phyloP scores from a whole-genome alignment of 1,284 basidiomycete species.

The Agroathelia rolfsii region DNA sequence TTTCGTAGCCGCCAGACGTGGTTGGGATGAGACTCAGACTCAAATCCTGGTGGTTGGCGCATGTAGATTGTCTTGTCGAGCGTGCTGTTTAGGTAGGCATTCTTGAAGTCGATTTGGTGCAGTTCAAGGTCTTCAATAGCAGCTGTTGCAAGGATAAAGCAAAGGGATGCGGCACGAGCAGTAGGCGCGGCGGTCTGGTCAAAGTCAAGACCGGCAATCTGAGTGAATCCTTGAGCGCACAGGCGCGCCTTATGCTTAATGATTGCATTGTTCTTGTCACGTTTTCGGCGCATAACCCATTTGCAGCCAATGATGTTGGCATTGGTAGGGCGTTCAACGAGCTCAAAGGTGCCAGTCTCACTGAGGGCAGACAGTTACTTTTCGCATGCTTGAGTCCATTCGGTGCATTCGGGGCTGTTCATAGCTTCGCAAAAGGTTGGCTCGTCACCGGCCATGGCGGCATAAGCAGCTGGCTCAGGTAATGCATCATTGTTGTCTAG shows the following conservation, averaged over 20 bases:
- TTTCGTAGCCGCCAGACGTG: slow-evolving; percentile 10
- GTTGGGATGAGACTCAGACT: slow-evolving; percentile 4
- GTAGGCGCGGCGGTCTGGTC: slow-evolving; percentile 31
- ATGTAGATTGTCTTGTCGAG: slow-evolving; percentile 16
- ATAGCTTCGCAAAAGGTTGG: too few relatives aligned
- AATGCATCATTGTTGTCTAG: too few relatives aligned
- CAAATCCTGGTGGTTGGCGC: slow-evolving; percentile 14
- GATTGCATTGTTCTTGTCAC: slow-evolving; percentile 19
- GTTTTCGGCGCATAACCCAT: slow-evolving; percentile 16
- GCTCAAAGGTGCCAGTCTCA: slow-evolving; percentile 9
- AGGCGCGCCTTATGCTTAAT: slow-evolving; percentile 26
- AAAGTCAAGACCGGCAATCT: slow-evolving; percentile 27
- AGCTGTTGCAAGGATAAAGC: slow-evolving; percentile 25
- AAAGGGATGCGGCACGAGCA: slow-evolving; percentile 22
- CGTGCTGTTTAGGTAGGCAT: slow-evolving; percentile 15
- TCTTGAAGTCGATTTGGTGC: slow-evolving; percentile 28
- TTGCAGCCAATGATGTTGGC: slow-evolving; percentile 13
- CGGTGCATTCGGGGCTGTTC: too few relatives aligned
- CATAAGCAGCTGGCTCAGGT: too few relatives aligned
- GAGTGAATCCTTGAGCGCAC: slow-evolving; percentile 32
- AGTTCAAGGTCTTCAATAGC: slow-evolving; percentile 19
- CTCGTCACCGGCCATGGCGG: too few relatives aligned
- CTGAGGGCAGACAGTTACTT: too few relatives aligned
- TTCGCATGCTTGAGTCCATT: too few relatives aligned
- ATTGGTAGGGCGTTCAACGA: slow-evolving; percentile 10